Evolutionary conservation across 352 stramenopile genomes (phyloP).

Genomic region (Phytophthora colocasiae): DNA sequence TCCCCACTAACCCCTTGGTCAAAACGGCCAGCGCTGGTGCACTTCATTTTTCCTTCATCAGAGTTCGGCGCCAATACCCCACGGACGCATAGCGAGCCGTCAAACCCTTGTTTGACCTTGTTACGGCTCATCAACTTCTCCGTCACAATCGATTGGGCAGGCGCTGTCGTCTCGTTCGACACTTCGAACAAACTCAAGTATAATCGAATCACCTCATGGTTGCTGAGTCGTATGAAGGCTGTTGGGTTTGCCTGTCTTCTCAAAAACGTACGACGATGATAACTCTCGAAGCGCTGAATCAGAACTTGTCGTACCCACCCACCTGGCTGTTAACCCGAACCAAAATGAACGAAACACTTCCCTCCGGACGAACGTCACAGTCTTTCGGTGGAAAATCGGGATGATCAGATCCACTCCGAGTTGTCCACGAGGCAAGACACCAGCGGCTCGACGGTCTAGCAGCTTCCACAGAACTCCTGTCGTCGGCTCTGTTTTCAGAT

Average conservation of each 20-base stretch:
- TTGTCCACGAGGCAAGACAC: background rate
- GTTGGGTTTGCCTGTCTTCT: background rate
- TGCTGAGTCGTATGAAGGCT: too few relatives aligned
- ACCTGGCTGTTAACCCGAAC: background rate
- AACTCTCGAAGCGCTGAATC: too few relatives aligned
- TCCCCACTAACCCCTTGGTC: background rate
- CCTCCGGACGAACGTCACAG: too few relatives aligned
- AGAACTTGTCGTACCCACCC: background rate
- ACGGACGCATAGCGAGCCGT: constrained; percentile 2
- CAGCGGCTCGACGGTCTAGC: background rate
- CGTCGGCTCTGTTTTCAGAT: background rate
- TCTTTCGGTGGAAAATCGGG: constrained; percentile 1
- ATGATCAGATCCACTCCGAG: background rate
- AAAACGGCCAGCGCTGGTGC: background rate
- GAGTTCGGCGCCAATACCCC: background rate
- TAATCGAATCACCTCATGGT: background rate
- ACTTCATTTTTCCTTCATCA: background rate
- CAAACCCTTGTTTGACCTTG: background rate
- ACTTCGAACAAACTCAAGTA: background rate
- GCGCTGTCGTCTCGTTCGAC: background rate
- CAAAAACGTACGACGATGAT: background rate
- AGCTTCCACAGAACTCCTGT: constrained; percentile 4
- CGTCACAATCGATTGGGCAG: constrained; percentile 1
- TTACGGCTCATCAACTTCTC: background rate
- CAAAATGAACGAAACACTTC: constrained; percentile 5